These are phyloP conservation scores for Lentinus tigrinus DNA, from an alignment of 768 basidiomycete genomes.

Conservation along the genomic window DNA sequence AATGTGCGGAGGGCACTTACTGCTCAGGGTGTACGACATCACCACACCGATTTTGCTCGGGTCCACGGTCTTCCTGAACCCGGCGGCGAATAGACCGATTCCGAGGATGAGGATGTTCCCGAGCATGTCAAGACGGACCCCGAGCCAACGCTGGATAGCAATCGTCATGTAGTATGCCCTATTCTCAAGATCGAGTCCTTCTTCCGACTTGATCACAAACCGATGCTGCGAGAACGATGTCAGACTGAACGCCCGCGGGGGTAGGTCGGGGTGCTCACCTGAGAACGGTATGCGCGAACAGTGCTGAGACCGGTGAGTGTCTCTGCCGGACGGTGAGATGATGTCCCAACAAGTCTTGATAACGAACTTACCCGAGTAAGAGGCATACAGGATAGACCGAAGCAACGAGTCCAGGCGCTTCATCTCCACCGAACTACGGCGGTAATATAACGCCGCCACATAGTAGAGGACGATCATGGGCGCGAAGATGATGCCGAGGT, in stretches of 20 bases:
- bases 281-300: conserved; percentile 56
- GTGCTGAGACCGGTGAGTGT: conserved; percentile 63
- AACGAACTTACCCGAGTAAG: conserved; percentile 47
- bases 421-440: conserved; percentile 60
- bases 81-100: conserved; percentile 67
- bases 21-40: conserved; percentile 34
- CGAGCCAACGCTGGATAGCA: conserved; percentile 64
- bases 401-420: conserved; percentile 67
- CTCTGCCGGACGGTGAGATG: conserved; percentile 36
- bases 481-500: conserved; percentile 61
- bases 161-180: conserved; percentile 65
- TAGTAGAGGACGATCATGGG: conserved; percentile 55
- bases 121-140: conserved; percentile 61
- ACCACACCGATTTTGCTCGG: conserved; percentile 56
- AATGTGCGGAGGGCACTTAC: conserved; percentile 33
- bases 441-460: conserved; percentile 52
- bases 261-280: conserved; percentile 32
- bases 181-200: conserved; percentile 57
- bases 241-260: too few species aligned
- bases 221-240: conserved; percentile 33
- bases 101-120: conserved; percentile 66
- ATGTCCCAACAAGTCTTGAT: not conserved
- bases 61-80: conserved; percentile 51
- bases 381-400: conserved; percentile 55
- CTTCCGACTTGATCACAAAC: conserved; percentile 49